Conservation (phyloP, 192 early-diverging fungal genomes). For the Coemansia aciculifera region DNA sequence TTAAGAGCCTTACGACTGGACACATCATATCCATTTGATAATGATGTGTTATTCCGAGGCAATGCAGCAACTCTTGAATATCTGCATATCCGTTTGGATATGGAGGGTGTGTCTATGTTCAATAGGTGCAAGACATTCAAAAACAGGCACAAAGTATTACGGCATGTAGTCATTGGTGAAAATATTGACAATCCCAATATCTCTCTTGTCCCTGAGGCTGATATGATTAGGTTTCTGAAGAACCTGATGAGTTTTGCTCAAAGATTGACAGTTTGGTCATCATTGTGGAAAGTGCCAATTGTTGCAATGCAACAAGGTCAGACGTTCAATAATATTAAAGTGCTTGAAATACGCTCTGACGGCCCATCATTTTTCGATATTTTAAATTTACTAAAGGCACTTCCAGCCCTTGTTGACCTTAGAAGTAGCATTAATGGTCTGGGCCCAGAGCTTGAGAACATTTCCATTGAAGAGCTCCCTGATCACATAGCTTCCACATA, state of each 20-base stretch:
- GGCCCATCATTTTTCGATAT: neutral
- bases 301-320: neutral
- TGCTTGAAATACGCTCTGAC: neutral
- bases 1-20: neutral
- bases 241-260: neutral
- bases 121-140: neutral
- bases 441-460: neutral
- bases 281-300: neutral
- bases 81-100: neutral
- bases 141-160: neutral
- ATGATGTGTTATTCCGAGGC: conserved; percentile 12
- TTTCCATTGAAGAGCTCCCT: neutral
- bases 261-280: neutral
- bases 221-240: neutral
- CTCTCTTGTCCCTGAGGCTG: neutral
- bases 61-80: conserved; percentile 5
- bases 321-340: neutral
- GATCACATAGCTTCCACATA: neutral
- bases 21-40: neutral
- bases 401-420: neutral
- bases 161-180: neutral
- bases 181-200: neutral
- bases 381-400: neutral
- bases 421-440: neutral
- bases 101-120: neutral